Base-by-base conservation (phyloP, 768 basidiomycete genomes). In the Leccinum sublutescens region DNA sequence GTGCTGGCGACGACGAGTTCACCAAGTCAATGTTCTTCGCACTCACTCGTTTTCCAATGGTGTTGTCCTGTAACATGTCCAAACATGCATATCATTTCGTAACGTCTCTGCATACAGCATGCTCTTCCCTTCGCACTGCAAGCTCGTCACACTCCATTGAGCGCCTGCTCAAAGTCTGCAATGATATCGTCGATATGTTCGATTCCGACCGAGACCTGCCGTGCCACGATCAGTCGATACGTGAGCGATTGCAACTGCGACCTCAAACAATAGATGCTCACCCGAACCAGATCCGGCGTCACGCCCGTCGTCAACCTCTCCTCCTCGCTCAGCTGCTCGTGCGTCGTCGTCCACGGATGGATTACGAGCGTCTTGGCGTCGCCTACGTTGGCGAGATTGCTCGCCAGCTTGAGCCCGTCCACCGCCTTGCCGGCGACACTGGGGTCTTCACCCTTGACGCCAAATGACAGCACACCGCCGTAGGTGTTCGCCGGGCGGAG, bases 391-490 rank as follows among this genome's bases (percentile, higher is more conserved):
- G 87, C 88, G 9, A 91, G 78, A 66, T 90, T 75, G 65, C 86
- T 88, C 17, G 86, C 87, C 5, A 93, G 78, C 66, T 80, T 83
- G 58, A 94, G 77, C 61, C 73, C 79, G 63, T 94, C 91, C 14
- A 93, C 87, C 33, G 88, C 77, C 57, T 78, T 78, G 74, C 80
- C 83, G 7, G 85, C 87, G 2, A 67, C 69, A 52, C 73, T 69
- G 2, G 75, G 74, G 53, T 80, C 80, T 43, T 43, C 40, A 17
- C 33, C 33, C 12, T 85, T 85, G 61, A 91, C 72, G 8, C 91
- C 93, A 65, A 94, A 93, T 73, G 80, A 89, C 52, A 94, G 74
- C 63, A 94, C 81, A 21, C 90, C 91, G 4, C 91, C 88, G 58
- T 78, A 93, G 2, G 77, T 73, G n/a, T 70, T 54, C 1, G 86